A percentile compares a stretch with the other conserved stretches of the same genome.
Conservation (phyloP, 1,139 yeast genomes). For the Yueomyces sp. region DNA sequence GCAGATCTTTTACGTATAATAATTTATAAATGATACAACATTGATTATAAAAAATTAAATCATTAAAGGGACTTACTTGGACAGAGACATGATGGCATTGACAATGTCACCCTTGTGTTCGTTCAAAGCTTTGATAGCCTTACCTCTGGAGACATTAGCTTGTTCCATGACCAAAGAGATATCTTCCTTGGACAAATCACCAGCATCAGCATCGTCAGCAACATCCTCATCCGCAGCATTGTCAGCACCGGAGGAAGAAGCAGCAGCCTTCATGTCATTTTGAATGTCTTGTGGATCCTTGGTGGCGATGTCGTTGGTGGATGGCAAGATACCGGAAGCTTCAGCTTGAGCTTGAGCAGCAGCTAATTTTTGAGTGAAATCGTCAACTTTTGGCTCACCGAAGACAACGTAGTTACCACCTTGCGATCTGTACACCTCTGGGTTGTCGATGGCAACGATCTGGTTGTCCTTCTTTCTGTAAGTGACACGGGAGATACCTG, state of each 20-base stretch:
- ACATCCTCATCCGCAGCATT: slow-evolving; percentile 26
- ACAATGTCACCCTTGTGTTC: slow-evolving; percentile 90
- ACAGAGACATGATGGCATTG: slow-evolving; percentile 86
- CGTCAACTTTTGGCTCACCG: slow-evolving; percentile 96
- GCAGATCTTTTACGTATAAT: too few species aligned
- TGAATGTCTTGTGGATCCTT: slow-evolving; percentile 42
- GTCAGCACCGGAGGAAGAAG: slow-evolving; percentile 31
- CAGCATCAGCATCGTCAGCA: slow-evolving; percentile 61
- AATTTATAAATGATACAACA: not conserved
- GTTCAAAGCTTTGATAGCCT: slow-evolving; percentile 84
- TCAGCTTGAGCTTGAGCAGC: slow-evolving; percentile 57
- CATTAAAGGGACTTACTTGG: slow-evolving; percentile 23
- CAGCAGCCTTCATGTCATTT: slow-evolving; percentile 79
- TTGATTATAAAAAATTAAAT: not conserved
- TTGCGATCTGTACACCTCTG: slow-evolving; percentile 89
- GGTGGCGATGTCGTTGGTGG: slow-evolving; percentile 24
- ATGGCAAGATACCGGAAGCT: slow-evolving; percentile 24
- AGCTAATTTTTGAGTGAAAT: slow-evolving; percentile 72
- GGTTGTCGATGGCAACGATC: slow-evolving; percentile 83
- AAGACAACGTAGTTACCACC: slow-evolving; percentile 94
- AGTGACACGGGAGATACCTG: slow-evolving; percentile 91
- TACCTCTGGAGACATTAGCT: slow-evolving; percentile 75
- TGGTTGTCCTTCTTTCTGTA: slow-evolving; percentile 91
- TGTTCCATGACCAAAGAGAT: slow-evolving; percentile 79
- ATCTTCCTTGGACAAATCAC: slow-evolving; percentile 71